These are phyloP conservation scores for Saccharomycopsis babjevae DNA, from an alignment of 805 yeast species.

Conservation along the genomic window DNA sequence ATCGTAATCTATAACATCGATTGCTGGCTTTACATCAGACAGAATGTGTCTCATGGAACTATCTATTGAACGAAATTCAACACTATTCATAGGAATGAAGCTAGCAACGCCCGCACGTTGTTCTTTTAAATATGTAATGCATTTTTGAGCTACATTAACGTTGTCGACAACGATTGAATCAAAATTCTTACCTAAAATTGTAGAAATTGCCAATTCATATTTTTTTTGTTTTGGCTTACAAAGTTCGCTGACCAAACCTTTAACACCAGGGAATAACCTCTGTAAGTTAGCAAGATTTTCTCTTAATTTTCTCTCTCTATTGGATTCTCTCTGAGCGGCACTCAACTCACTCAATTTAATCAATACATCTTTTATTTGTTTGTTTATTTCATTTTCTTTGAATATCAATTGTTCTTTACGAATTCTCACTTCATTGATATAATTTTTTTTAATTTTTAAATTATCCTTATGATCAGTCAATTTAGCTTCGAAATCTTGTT, in stretches of 20 bases:
- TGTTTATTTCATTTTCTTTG: slow-evolving; percentile 52
- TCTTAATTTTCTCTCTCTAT: slow-evolving; percentile 55
- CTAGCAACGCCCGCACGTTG: slow-evolving; percentile 79
- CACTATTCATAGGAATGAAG: slow-evolving; percentile 79
- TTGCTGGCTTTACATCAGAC: slow-evolving; percentile 49
- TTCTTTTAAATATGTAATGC: slow-evolving; percentile 71
- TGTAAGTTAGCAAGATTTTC: slow-evolving; percentile 64
- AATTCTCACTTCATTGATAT: slow-evolving; percentile 33
- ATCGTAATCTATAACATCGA: slow-evolving; percentile 68
- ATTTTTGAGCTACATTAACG: slow-evolving; percentile 55
- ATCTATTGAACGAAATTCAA: slow-evolving; percentile 46
- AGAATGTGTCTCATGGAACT: slow-evolving; percentile 44
- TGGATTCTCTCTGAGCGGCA: slow-evolving; percentile 68
- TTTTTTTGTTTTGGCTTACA: slow-evolving; percentile 67
- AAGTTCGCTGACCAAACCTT: slow-evolving; percentile 70
- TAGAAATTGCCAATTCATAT: slow-evolving; percentile 64
- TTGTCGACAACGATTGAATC: slow-evolving; percentile 81
- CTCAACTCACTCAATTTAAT: slow-evolving; percentile 58
- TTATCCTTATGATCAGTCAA: slow-evolving; percentile 23
- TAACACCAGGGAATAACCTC: slow-evolving; percentile 74
- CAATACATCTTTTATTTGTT: slow-evolving; percentile 50
- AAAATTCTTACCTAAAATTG: slow-evolving; percentile 66
- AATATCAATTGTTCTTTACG: slow-evolving; percentile 29
- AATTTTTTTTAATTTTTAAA: slow-evolving; percentile 32
- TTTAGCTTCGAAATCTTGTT: slow-evolving; percentile 24